Base-by-base conservation (phyloP, 371 early-diverging fungal species). In the Rhizopus microsporus region DNA sequence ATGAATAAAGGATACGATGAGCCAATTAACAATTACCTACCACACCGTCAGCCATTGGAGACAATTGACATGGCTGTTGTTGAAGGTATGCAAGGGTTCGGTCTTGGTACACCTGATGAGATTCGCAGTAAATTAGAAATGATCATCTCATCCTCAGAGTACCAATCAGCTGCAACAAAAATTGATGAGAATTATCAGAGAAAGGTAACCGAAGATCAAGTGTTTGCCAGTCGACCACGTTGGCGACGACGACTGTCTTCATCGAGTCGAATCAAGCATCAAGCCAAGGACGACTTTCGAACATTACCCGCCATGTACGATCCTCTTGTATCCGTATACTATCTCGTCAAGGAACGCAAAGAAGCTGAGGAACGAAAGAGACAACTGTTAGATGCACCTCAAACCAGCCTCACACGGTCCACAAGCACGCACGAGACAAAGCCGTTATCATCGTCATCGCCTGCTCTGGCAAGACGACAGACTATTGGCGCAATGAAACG, bases 261-360 rank as follows among this genome's bases (percentile, higher is more conserved):
- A 4, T 52, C 56, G 4, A 45, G 53, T 12, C 38, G 46, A 34
- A 58, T 35, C 40, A 67, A 57, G 13, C 33, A 31, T 10, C 56
- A 51, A 1, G 12, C 45, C 2, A 52, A 61, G 3, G 78, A 78
- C 30, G 78, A 78, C 32, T 75, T 75, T n/a, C 60, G 56, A 43
- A 67, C 73, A 1, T 38, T 75, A 9, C 75, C 78, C 3, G 78
- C 73, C 40, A 75, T 75, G 75, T 78, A 75, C 16, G 82, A 85
- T 59, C 93, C 93, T 3, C 64, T 92, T 32, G 78, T 93, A 7
- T 92, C 91, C 56, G 89, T 95, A 17, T 95, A 95, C 60, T 89
- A 91, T 59, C 81, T 95, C 35, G 93, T 93, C 17, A 82, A 82
- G 54, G 96, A 95, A 72, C 82, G 72, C 45, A 69, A 67, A 51